phyloP scores from a whole-genome alignment of 2,329 filamentous ascomycete species.

The Colletotrichum sp. region DNA sequence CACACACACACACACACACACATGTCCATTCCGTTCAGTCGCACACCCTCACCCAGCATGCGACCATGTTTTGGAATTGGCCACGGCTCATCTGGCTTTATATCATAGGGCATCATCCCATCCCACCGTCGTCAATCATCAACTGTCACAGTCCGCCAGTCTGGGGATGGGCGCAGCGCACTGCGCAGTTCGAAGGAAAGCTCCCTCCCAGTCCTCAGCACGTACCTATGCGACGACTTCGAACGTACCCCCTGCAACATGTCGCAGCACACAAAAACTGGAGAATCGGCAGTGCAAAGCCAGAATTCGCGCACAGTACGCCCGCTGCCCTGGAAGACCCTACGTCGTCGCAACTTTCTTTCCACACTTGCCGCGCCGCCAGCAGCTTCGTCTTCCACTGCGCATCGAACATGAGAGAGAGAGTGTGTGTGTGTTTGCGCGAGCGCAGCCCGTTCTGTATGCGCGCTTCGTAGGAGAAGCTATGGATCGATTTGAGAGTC shows the following conservation, averaged over 20 bases:
- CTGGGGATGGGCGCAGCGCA: neutral
- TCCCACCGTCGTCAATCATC: neutral
- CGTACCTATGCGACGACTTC: slow-evolving; percentile 3
- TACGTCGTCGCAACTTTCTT: slow-evolving; percentile 17
- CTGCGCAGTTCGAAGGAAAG: neutral
- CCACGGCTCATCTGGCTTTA: neutral
- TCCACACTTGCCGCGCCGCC: neutral
- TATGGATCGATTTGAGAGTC: neutral
- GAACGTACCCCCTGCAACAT: slow-evolving; percentile 12
- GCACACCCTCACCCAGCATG: neutral
- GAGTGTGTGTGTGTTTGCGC: neutral
- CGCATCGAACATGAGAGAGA: neutral
- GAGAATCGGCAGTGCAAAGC: slow-evolving; percentile 15
- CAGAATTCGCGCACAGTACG: slow-evolving; percentile 11
- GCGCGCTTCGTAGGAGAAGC: neutral
- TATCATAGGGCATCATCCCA: neutral
- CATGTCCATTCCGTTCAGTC: neutral
- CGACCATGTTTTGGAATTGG: neutral
- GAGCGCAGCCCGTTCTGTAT: neutral
- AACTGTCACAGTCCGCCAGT: neutral
- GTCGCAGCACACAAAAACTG: slow-evolving; percentile 19
- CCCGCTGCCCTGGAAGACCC: slow-evolving; percentile 8
- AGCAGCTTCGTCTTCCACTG: neutral
- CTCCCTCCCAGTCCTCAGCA: slow-evolving; percentile 3
- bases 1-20: neutral